Evolutionary conservation across 164 flowering plant species (phyloP).

Genomic region (Vitis rupestris): DNA sequence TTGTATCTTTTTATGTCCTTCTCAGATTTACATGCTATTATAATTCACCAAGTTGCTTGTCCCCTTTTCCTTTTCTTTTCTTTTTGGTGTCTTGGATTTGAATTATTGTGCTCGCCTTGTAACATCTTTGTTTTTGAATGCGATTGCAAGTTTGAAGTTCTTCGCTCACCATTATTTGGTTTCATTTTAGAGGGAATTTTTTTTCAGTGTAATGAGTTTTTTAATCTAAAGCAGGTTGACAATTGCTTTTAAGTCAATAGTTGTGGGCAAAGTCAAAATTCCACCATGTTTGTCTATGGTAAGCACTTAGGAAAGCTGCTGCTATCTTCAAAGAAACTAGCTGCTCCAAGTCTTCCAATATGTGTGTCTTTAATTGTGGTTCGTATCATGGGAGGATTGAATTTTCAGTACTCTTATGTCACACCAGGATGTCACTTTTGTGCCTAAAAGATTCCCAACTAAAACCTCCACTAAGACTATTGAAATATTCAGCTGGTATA

Average conservation of each 20-base stretch:
- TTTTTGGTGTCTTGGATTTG: not conserved
- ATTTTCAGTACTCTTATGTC: slow-evolving; percentile 6
- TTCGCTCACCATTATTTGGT: not conserved
- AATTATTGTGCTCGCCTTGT: not conserved
- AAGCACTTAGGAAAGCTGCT: slow-evolving; percentile 20
- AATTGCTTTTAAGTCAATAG: not conserved
- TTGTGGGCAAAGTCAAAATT: slow-evolving; percentile 15
- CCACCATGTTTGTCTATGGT: slow-evolving; percentile 17
- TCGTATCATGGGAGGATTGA: slow-evolving; percentile 1
- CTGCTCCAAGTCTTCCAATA: slow-evolving; percentile 14
- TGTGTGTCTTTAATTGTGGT: not conserved
- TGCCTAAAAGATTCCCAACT: slow-evolving; percentile 9
- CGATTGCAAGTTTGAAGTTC: not conserved
- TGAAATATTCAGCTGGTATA: slow-evolving; percentile 2
- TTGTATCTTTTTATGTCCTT: not conserved
- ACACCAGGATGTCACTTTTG: slow-evolving; percentile 9
- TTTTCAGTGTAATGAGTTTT: not conserved
- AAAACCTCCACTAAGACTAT: slow-evolving; percentile 18
- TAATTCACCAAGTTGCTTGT: not conserved
- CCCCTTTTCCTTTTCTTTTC: not conserved
- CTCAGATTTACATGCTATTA: not conserved
- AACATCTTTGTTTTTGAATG: not conserved
- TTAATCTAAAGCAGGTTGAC: not conserved
- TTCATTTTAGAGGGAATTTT: not conserved
- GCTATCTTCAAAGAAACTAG: slow-evolving; percentile 7